Conservation (phyloP, 768 basidiomycete species). For the Mycena pura region DNA sequence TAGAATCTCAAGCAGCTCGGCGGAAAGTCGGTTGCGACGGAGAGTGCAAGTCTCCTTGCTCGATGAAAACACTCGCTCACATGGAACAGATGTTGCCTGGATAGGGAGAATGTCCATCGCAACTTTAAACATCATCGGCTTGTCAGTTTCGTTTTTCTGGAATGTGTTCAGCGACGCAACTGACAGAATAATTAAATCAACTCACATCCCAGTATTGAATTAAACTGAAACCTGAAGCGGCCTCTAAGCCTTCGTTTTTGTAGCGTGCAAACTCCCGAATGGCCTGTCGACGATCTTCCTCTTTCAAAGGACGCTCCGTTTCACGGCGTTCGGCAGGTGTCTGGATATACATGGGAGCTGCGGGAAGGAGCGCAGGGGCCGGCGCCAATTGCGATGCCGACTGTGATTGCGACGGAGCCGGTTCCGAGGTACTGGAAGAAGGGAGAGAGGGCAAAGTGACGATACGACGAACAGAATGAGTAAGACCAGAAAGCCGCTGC, state of each 20-base stretch:
- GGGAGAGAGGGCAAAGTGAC: neutral
- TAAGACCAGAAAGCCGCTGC: neutral
- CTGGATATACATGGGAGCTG: neutral
- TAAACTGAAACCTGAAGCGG: conserved; percentile 1
- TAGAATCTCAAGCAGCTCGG: conserved; percentile 33
- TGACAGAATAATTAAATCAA: neutral
- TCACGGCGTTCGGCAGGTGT: neutral
- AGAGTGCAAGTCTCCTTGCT: conserved; percentile 37
- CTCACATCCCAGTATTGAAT: conserved; percentile 30
- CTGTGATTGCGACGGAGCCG: neutral
- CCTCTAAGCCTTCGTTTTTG: neutral
- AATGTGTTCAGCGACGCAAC: neutral
- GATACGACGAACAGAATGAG: neutral
- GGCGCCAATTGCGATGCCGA: too few relatives aligned
- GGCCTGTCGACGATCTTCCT: conserved; percentile 7
- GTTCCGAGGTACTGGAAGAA: neutral
- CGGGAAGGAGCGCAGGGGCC: neutral
- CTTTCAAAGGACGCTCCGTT: neutral
- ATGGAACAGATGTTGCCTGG: conserved; percentile 39
- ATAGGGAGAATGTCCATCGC: conserved; percentile 28
- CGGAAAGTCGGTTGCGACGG: conserved; percentile 27
- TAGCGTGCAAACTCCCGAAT: conserved; percentile 5
- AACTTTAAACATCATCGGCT: conserved; percentile 4
- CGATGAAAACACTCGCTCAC: conserved; percentile 40
- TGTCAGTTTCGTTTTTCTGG: conserved; percentile 10